phyloP scores from a whole-genome alignment of 257 asterid species.

The Coffea canephora region DNA sequence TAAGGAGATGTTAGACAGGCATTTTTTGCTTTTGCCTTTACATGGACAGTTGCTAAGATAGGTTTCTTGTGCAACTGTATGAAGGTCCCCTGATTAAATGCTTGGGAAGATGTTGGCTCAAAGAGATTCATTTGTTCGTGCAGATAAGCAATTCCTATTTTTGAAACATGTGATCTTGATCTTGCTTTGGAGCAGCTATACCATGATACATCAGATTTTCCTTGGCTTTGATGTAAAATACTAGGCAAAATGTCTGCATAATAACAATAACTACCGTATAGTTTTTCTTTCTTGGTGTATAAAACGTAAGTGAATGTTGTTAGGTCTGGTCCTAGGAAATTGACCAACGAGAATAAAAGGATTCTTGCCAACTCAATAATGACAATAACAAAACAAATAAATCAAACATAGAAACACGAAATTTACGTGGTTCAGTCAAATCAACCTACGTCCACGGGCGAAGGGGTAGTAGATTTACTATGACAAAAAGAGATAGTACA shows the following conservation, averaged over 20 bases:
- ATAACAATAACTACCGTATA: background rate
- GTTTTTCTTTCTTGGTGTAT: background rate
- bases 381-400: no score
- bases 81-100: background rate
- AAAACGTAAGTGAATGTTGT: background rate
- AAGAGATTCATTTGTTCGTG: background rate
- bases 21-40: background rate
- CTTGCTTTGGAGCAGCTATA: background rate
- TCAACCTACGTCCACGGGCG: no score
- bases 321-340: no score
- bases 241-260: background rate
- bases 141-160: background rate
- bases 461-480: no score
- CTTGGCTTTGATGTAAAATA: background rate
- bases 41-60: background rate
- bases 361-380: no score
- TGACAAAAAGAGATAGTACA: no score
- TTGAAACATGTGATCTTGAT: background rate
- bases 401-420: no score
- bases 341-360: no score
- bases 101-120: background rate
- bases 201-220: background rate
- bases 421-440: no score
- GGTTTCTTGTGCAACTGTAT: background rate
- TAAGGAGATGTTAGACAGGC: background rate